Conservation (phyloP, 2,329 filamentous ascomycete species). For the Penicillium sp. region DNA sequence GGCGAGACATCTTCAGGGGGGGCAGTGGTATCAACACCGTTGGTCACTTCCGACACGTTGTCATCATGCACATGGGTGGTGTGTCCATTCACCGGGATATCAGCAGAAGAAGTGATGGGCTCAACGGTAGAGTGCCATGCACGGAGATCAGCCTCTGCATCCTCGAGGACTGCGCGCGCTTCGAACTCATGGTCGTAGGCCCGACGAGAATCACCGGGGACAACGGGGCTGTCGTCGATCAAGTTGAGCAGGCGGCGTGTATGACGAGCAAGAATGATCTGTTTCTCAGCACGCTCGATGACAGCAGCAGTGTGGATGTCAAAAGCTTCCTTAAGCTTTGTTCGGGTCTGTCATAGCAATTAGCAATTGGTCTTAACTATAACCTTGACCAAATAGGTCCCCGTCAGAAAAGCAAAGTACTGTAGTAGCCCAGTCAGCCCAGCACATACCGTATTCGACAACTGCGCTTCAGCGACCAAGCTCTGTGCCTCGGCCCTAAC, state of each 20-base stretch:
- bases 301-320: constrained; percentile 83
- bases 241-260: constrained; percentile 80
- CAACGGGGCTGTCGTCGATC: constrained; percentile 84
- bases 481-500: constrained; percentile 95
- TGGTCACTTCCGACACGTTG: constrained; percentile 7
- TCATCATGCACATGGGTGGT: background rate
- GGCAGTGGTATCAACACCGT: constrained; percentile 1
- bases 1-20: constrained; percentile 11
- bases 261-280: constrained; percentile 89
- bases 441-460: constrained; percentile 80
- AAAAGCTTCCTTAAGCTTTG: constrained; percentile 95
- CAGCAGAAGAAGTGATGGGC: constrained; percentile 52
- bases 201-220: constrained; percentile 77
- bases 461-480: constrained; percentile 90
- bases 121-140: constrained; percentile 65
- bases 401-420: background rate
- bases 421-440: background rate
- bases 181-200: constrained; percentile 65
- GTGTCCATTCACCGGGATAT: constrained; percentile 33
- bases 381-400: background rate
- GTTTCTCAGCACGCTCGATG: constrained; percentile 95
- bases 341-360: constrained; percentile 65
- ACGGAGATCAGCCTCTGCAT: constrained; percentile 84
- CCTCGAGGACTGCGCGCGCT: constrained; percentile 83
- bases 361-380: background rate